These are phyloP conservation scores for Myotisia sp. DNA, from an alignment of 2,329 filamentous ascomycete species.

Conservation along the genomic window DNA sequence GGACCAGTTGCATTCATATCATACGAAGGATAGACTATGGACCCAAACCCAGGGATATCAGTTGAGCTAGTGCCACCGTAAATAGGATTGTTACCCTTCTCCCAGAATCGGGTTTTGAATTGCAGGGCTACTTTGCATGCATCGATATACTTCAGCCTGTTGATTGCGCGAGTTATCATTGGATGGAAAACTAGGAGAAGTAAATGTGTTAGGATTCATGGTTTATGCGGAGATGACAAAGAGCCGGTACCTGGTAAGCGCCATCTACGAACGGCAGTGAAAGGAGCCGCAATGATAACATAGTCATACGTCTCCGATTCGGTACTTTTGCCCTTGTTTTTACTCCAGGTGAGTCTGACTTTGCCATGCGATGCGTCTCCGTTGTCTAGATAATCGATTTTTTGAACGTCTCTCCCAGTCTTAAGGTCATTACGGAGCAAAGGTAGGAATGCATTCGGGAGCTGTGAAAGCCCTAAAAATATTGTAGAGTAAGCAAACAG, in stretches of 20 bases:
- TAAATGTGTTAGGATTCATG: too few relatives aligned
- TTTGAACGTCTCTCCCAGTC: slow-evolving; percentile 15
- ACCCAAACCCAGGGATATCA: slow-evolving; percentile 17
- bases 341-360: slow-evolving; percentile 5
- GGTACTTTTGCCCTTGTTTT: too few relatives aligned
- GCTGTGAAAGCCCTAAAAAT: slow-evolving; percentile 9
- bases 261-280: slow-evolving; percentile 28
- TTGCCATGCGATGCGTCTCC: not conserved
- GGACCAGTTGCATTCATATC: slow-evolving; percentile 24
- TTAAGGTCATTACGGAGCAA: slow-evolving; percentile 17
- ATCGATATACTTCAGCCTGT: slow-evolving; percentile 4
- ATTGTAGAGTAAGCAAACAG: not conserved
- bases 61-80: slow-evolving; percentile 29
- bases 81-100: slow-evolving; percentile 19
- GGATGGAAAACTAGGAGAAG: slow-evolving; percentile 22
- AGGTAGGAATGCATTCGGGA: slow-evolving; percentile 24
- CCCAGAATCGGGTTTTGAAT: slow-evolving; percentile 23
- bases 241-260: too few relatives aligned
- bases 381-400: not conserved
- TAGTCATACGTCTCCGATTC: slow-evolving; percentile 25
- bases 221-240: too few relatives aligned
- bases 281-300: slow-evolving; percentile 25
- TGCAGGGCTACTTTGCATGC: slow-evolving; percentile 24
- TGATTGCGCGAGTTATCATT: slow-evolving; percentile 14
- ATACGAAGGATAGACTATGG: slow-evolving; percentile 25